phyloP scores from a whole-genome alignment of 2,329 filamentous ascomycete species.

The Aspergillus pseudoviridinutans region DNA sequence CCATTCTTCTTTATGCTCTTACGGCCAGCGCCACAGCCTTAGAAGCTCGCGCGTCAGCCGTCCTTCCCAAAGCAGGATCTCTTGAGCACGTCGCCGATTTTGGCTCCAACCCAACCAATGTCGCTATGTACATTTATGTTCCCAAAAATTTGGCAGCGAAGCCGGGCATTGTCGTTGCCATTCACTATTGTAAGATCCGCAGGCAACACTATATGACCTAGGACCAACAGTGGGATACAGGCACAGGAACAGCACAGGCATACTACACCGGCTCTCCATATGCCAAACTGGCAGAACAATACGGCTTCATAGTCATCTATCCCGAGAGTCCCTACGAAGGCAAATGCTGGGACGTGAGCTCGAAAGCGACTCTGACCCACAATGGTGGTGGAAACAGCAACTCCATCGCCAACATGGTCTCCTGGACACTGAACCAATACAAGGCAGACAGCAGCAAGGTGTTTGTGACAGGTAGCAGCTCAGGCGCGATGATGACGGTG shows the following conservation, averaged over 20 bases:
- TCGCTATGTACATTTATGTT: slow-evolving; percentile 52
- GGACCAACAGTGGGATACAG: not conserved
- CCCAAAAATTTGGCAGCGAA: slow-evolving; percentile 42
- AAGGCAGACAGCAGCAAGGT: slow-evolving; percentile 27
- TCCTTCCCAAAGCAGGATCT: slow-evolving; percentile 7
- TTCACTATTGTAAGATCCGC: slow-evolving; percentile 48
- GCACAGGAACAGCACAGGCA: slow-evolving; percentile 21
- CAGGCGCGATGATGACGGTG: slow-evolving; percentile 21
- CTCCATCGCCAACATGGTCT: slow-evolving; percentile 39
- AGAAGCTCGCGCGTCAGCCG: not conserved
- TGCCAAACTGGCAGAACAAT: slow-evolving; percentile 47
- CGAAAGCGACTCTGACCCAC: slow-evolving; percentile 28
- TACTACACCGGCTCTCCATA: slow-evolving; percentile 52
- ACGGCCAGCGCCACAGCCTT: slow-evolving; percentile 5
- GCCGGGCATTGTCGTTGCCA: slow-evolving; percentile 53
- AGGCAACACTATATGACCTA: not conserved
- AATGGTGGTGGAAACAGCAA: slow-evolving; percentile 38
- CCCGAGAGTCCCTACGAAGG: slow-evolving; percentile 51
- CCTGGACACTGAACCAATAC: slow-evolving; percentile 33
- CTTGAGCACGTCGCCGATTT: slow-evolving; percentile 37
- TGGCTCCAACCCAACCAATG: slow-evolving; percentile 47
- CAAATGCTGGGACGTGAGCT: slow-evolving; percentile 59
- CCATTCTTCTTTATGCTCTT: slow-evolving; percentile 4
- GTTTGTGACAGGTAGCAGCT: slow-evolving; percentile 15
- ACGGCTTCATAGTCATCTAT: slow-evolving; percentile 49